Evolutionary conservation across 2,329 filamentous ascomycete species (phyloP).

Genomic region (Penicillium brasilianum): DNA sequence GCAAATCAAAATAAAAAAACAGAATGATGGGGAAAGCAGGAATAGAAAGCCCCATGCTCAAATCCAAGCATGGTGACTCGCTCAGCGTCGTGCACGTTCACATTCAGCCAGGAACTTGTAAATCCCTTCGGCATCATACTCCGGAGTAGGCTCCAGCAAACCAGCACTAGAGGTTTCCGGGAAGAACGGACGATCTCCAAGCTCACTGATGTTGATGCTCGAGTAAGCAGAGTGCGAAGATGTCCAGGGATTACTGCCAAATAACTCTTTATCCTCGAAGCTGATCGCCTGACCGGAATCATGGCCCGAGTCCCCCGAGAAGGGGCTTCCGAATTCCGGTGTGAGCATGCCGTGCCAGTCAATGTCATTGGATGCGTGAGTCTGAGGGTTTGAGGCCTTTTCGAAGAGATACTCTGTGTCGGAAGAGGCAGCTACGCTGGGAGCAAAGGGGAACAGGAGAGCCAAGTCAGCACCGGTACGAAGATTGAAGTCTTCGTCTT

Average conservation of each 20-base stretch:
- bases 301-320: conserved; percentile 31
- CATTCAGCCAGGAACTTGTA: conserved; percentile 69
- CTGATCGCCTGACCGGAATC: conserved; percentile 39
- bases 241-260: conserved; percentile 60
- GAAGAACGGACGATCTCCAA: conserved; percentile 48
- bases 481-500: conserved; percentile 77
- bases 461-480: conserved; percentile 73
- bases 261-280: conserved; percentile 50
- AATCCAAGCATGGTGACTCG: background rate
- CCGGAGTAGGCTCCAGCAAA: conserved; percentile 47
- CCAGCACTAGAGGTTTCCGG: conserved; percentile 46
- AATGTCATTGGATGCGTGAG: conserved; percentile 48
- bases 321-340: conserved; percentile 37
- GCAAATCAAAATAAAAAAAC: conserved; percentile 16
- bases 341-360: conserved; percentile 65
- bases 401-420: conserved; percentile 51
- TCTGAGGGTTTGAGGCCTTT: conserved; percentile 40
- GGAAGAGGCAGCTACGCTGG: conserved; percentile 57
- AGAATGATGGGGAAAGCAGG: conserved; percentile 14
- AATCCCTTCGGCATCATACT: conserved; percentile 69
- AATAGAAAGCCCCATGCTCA: conserved; percentile 12
- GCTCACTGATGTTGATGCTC: conserved; percentile 61
- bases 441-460: conserved; percentile 84
- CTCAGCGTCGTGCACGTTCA: conserved; percentile 52
- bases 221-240: conserved; percentile 61